phyloP scores from a whole-genome alignment of 176 grass and related monocot species.

The Lolium rigidum region DNA sequence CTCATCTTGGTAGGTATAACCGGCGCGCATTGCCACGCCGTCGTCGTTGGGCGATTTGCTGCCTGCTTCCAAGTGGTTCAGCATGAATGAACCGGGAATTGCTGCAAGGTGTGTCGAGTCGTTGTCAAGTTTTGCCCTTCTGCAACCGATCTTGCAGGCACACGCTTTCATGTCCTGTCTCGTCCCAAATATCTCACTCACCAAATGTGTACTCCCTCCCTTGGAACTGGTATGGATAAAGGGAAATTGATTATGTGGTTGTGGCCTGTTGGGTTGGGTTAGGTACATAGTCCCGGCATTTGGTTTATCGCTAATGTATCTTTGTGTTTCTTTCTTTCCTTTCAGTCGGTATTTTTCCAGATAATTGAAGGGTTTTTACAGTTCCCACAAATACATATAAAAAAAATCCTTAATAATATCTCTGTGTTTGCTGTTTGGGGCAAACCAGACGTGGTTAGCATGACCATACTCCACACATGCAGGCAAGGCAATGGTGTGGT shows the following conservation, averaged over 20 bases:
- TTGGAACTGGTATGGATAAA: not conserved
- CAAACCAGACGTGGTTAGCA: not conserved
- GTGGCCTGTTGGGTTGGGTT: not conserved
- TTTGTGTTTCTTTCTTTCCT: not conserved
- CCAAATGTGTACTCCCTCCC: not conserved
- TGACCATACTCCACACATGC: not conserved
- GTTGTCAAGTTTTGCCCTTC: not conserved
- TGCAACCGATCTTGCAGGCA: not conserved
- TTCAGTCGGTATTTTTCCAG: not conserved
- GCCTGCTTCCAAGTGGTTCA: not conserved
- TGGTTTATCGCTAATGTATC: not conserved
- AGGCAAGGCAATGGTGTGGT: not conserved
- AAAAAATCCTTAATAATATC: not conserved
- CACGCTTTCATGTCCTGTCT: not conserved
- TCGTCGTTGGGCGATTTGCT: not conserved
- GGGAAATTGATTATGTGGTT: not conserved
- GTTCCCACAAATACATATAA: not conserved
- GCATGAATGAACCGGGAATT: not conserved
- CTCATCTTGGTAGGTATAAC: not conserved
- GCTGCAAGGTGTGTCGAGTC: not conserved
- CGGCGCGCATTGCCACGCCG: not conserved
- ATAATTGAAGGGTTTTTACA: not conserved
- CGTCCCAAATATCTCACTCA: not conserved
- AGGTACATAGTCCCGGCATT: not conserved
- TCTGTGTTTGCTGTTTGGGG: not conserved